Evolutionary conservation across 2,329 filamentous ascomycete genomes (phyloP), one percentile per base, ranked within the genome.

Genomic region (Cercospora canescens): DNA sequence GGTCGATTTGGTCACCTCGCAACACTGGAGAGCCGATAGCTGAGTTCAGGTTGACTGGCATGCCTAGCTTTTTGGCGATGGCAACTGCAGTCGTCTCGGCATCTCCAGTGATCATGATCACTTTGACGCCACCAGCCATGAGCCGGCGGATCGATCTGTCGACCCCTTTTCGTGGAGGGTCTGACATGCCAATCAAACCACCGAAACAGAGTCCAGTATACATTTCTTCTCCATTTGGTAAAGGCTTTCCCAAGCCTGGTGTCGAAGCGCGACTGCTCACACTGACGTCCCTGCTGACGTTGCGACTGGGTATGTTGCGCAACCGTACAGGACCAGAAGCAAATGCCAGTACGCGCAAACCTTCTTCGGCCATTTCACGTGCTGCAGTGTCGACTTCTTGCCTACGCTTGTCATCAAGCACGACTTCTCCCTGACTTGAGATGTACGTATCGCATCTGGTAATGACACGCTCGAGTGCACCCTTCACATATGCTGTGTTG

Each of bases 81-180:
- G 95, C 95, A 54, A 97, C 85, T 2, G 95, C 95, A 2, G 95
- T 99, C 1, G 93, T 93, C 77, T 98, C 93, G 16, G 95, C 93
- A 78, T 99, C 95, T 65, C 95, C 95, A 9, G 95, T 99, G 71
- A 99, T 98, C 95, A 99, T 99, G 73, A 99, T 96, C 56, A 99
- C 92, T 78, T 93, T 95, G 69, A 99, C 95, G 41, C 94, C 94
- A 62, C 95, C 95, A 57, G 93, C 89, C 90, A 98, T 94, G 63
- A 99, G 83, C 68, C 91, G 90, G 71, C 92, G 87, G 71, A 99
- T 97, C 6, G 94, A 93, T 69, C 90, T 89, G 71, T 93, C 91
- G 8, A 99, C 95, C 50, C 93, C 93, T 70, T 93, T 92, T 58
- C 95, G 86, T 2, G 95, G 95, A 4, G 95, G 95, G 77, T 99